Evolutionary conservation across 2,329 filamentous ascomycete genomes (phyloP).

Genomic region (Cordyceps farinosa): DNA sequence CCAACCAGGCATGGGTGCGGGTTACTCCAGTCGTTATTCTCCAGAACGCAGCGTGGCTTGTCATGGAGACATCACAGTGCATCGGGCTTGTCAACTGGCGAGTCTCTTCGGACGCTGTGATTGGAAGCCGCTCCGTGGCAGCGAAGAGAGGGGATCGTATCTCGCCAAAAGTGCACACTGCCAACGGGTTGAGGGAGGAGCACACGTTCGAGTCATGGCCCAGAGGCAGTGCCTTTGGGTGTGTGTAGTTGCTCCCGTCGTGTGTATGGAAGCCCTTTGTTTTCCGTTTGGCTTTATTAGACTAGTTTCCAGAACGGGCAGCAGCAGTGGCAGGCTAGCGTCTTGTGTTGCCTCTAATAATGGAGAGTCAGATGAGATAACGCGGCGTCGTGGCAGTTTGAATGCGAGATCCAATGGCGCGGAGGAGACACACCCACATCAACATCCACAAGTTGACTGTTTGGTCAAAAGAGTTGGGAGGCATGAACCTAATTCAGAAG

Average conservation of each 20-base stretch:
- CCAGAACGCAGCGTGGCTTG: slow-evolving; percentile 4
- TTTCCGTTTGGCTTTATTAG: not conserved
- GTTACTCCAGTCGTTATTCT: slow-evolving; percentile 12
- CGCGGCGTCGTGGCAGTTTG: slow-evolving; percentile 2
- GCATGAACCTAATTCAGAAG: slow-evolving; percentile 14
- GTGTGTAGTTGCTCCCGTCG: not conserved
- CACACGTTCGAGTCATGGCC: slow-evolving; percentile 1
- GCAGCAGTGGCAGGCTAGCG: not conserved
- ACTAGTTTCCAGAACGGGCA: slow-evolving; percentile 5
- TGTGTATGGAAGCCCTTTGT: not conserved
- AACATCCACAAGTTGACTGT: slow-evolving; percentile 1
- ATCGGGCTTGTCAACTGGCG: not conserved
- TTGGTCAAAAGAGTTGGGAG: not conserved
- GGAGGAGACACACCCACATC: slow-evolving; percentile 8
- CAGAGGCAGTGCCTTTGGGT: not conserved
- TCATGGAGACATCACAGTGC: slow-evolving; percentile 11
- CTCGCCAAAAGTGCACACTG: not conserved
- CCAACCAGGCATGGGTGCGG: slow-evolving; percentile 17
- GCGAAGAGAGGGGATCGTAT: not conserved
- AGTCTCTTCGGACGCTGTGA: not conserved
- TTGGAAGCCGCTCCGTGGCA: not conserved
- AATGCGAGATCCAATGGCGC: slow-evolving; percentile 16
- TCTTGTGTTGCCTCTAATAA: not conserved
- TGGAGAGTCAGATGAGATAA: slow-evolving; percentile 15
- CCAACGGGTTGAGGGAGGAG: not conserved